Conservation (phyloP, 176 grass and related monocot genomes). For the Carex scoparia region DNA sequence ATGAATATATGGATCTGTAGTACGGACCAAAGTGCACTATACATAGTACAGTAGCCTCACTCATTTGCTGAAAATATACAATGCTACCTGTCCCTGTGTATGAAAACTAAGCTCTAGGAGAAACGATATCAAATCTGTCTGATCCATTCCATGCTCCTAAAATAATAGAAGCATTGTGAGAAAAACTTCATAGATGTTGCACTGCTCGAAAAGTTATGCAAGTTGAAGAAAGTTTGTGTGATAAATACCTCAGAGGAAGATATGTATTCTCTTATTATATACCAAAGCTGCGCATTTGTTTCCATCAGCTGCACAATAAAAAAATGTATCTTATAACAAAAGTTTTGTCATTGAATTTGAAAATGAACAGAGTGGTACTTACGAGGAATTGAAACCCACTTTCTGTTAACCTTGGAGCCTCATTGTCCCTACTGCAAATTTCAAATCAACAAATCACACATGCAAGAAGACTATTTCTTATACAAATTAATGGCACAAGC, state of each 20-base stretch:
- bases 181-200: slow-evolving; percentile 12
- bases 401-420: no score
- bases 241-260: slow-evolving; percentile 78
- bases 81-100: slow-evolving; percentile 63
- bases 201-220: slow-evolving; percentile 6
- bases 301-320: slow-evolving; percentile 77
- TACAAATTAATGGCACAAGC: no score
- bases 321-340: slow-evolving; percentile 22
- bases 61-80: no score
- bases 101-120: slow-evolving; percentile 96
- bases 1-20: no score
- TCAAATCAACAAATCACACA: no score
- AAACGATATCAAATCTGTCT: slow-evolving; percentile 83
- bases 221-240: neutral
- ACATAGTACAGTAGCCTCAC: no score
- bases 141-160: slow-evolving; percentile 90
- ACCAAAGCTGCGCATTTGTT: slow-evolving; percentile 93
- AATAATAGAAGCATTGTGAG: neutral
- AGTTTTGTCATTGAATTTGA: neutral
- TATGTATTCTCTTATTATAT: slow-evolving; percentile 98
- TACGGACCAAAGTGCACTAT: no score
- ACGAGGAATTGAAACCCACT: no score
- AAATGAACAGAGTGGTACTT: slow-evolving; percentile 18
- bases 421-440: no score
- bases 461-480: no score